These are phyloP conservation scores for Miamiensis avidus DNA, from an alignment of 169 alveolate species.

Conservation along the genomic window DNA sequence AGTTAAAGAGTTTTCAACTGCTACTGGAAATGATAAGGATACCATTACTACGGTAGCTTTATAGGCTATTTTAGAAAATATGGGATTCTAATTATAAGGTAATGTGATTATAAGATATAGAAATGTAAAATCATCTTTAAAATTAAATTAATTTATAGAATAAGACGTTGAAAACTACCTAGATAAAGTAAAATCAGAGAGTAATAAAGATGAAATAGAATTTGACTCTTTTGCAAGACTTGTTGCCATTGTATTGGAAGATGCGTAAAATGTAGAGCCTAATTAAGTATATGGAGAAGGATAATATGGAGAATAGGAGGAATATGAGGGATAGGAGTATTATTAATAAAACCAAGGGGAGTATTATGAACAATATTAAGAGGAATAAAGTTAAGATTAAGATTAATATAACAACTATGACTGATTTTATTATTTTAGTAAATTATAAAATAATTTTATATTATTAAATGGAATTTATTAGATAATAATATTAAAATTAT, in stretches of 20 bases:
- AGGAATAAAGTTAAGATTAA: too few relatives aligned
- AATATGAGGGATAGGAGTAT: background rate
- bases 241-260: conserved; percentile 68
- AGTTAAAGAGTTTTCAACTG: conserved; percentile 54
- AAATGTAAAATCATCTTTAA: too few relatives aligned
- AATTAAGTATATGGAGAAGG: conserved; percentile 1
- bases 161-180: conserved; percentile 40
- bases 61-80: conserved; percentile 50
- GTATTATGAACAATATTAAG: background rate
- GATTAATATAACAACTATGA: background rate
- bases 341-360: conserved; percentile 3
- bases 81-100: conserved; percentile 60
- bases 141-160: too few relatives aligned
- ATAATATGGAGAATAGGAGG: conserved; percentile 5
- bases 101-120: background rate
- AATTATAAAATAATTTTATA: too few relatives aligned
- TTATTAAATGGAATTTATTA: too few relatives aligned
- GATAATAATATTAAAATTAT: too few relatives aligned
- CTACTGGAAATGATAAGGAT: conserved; percentile 48
- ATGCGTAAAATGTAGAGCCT: conserved; percentile 17
- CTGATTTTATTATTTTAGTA: too few relatives aligned
- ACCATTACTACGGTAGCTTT: conserved; percentile 48
- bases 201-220: conserved; percentile 45
- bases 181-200: conserved; percentile 17
- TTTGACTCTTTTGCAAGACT: conserved; percentile 67